phyloP scores from a whole-genome alignment of 2,329 filamentous ascomycete species.

The Myriangium duriaei region DNA sequence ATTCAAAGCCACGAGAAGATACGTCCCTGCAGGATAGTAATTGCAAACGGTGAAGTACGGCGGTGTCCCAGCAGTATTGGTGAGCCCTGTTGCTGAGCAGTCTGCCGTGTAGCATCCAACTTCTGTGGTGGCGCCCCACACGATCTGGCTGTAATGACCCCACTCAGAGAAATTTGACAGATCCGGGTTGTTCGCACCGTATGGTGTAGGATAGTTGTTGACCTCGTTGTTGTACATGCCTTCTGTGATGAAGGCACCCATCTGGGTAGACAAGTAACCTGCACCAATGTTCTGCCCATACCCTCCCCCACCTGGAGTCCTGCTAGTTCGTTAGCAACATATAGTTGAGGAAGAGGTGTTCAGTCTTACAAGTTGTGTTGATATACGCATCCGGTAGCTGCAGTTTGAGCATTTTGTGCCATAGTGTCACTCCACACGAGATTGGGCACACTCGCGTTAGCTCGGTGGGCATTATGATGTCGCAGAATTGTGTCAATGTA shows the following conservation, averaged over 20 bases:
- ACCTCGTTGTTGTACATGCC: constrained; percentile 3
- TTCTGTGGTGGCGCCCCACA: constrained; percentile 24
- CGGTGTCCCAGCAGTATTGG: neutral
- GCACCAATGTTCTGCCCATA: constrained; percentile 5
- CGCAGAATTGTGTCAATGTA: neutral
- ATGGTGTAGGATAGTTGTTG: constrained; percentile 2
- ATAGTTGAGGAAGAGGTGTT: neutral
- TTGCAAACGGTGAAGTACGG: constrained; percentile 6
- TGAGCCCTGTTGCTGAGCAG: neutral
- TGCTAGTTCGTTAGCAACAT: neutral
- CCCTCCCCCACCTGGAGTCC: neutral
- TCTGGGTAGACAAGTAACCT: neutral
- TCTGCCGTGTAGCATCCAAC: constrained; percentile 21
- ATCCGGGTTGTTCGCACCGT: constrained; percentile 5
- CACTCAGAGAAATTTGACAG: neutral
- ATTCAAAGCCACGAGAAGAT: neutral
- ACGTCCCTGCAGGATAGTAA: constrained; percentile 2
- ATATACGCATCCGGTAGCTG: neutral
- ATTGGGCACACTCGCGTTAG: neutral
- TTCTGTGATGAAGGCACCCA: constrained; percentile 3
- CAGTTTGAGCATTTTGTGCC: neutral
- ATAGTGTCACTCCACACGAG: neutral
- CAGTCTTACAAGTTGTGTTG: neutral
- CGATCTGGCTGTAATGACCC: constrained; percentile 27
- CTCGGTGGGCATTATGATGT: neutral